A percentile compares a stretch with the other conserved stretches of the same genome.
These are phyloP conservation scores for Sporothrix phasma DNA, from an alignment of 2,329 filamentous ascomycete species.

Conservation along the genomic window DNA sequence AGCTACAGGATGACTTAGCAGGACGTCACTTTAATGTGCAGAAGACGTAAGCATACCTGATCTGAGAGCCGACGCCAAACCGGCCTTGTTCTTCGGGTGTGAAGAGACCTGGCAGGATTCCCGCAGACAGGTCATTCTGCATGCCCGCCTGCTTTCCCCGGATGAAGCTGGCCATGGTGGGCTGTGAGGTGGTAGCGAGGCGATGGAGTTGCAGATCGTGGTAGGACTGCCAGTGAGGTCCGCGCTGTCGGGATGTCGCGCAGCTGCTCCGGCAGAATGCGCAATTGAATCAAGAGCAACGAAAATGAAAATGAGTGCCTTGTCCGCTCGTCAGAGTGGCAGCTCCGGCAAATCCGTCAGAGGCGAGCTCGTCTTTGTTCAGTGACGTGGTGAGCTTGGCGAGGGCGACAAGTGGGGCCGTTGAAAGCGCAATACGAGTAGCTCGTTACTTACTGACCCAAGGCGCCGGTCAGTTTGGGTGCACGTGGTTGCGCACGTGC, in stretches of 20 bases:
- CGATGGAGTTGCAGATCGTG: not conserved
- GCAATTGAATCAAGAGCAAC: not conserved
- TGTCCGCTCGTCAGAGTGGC: not conserved
- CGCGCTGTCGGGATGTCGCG: not conserved
- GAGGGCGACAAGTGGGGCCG: not conserved
- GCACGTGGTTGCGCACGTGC: too few species aligned
- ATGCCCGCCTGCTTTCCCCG: slow-evolving; percentile 90
- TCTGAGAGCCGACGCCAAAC: slow-evolving; percentile 72
- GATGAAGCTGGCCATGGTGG: slow-evolving; percentile 71
- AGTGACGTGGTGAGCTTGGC: slow-evolving; percentile 3
- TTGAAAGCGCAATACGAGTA: too few species aligned
- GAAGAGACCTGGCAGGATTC: slow-evolving; percentile 69
- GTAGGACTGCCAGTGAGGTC: not conserved
- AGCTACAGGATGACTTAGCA: slow-evolving; percentile 27
- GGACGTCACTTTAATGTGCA: too few species aligned
- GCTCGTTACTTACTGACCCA: too few species aligned
- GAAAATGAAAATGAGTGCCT: not conserved
- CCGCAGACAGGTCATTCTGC: slow-evolving; percentile 78
- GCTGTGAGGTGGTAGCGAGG: not conserved
- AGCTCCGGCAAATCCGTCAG: not conserved
- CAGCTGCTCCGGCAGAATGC: not conserved
- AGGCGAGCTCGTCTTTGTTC: not conserved
- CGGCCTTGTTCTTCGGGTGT: slow-evolving; percentile 72
- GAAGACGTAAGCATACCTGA: slow-evolving; percentile 38
- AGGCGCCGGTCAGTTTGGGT: too few species aligned